Evolutionary conservation across 352 stramenopile species (phyloP), one percentile per base, ranked within the genome.

Genomic region (Phytophthora podocarpi): DNA sequence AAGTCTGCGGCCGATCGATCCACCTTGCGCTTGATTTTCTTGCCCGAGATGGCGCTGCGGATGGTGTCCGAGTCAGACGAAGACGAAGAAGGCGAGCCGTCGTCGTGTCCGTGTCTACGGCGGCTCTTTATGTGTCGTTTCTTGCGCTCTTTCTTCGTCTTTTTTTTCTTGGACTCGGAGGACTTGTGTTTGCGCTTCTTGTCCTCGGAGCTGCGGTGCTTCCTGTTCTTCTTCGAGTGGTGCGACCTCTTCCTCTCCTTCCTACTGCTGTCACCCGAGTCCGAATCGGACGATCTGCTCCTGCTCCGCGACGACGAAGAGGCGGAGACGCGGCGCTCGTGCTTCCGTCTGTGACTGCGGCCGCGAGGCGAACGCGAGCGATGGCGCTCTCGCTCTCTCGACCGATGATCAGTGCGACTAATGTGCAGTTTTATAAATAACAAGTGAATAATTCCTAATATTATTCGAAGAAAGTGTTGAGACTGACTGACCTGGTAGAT

Each of bases 11-110:
- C 77, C 23, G 82, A 80, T 27, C 74, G 71, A 36, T 70, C 72
- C 47, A 95, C 59, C 52, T 92, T 90, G 51, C 86, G 80, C 54
- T 93, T 92, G 65, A 95, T 92, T 61, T 95, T 95, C 57, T 95
- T 95, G 39, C 86, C 86, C 1, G 84, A 93, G 52, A 93, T 95
- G 18, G 78, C 84, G 31, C 85, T 95, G 36, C 85, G 85, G 39
- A 88, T 43, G 10, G 83, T 90, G 42, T 91, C 84, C 37, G 72
- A 82, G 43, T 87, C 82, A 16, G 74, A 90, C 7, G 73, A 86
- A 6, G 75, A 85, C 1, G 59, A 76, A 7, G 64, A 75, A 5
- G 57, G 77, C 34, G 69, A 78, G 9, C 72, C 57, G 2, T 74
- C 62, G 2, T 59, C 31, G 3, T 42, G 24, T 10, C 53, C 40